Base-by-base conservation (phyloP, 1,284 basidiomycete species). In the Amylostereum chailletii region DNA sequence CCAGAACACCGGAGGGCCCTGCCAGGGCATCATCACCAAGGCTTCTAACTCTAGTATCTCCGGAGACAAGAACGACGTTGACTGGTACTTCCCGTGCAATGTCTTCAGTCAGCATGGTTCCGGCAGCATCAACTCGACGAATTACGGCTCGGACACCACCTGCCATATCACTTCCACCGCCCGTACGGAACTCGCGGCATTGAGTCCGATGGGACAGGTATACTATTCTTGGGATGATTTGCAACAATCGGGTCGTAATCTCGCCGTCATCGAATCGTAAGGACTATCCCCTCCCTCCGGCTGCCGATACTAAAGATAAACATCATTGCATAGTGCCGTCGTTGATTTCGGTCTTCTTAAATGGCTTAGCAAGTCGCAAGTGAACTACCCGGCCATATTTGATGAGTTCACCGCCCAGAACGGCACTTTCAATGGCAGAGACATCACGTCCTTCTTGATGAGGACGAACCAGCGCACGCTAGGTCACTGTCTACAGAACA, bases 61-160 rank as follows among this genome's bases (percentile, higher is more conserved):
- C 5, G 74, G 79, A 39, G 72, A 61, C 11, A 76, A 77, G 38
- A 72, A 73, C 33, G 61, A 68, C 46, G 63, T 83, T 51, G 77
- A 88, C 58, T 96, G 91, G 89, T 97, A 97, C 68, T 97, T 98
- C 68, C 92, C 94, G 2, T 99, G 96, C 76, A 95, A 95, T 61
- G 67, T 94, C 43, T 86, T 78, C 68, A 77, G 81, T 56, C 92
- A 93, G 63, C 77, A 77, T 54, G 87, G 85, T 38, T 82, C 74
- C 2, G 71, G 68, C 1, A 63, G 73, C 2, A 69, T 76, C 56
- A 94, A 96, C 65, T 55, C 74, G 39, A 86, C 87, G 0, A 76
- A 73, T 34, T 91, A 92, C 60, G 79, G 79, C 33, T 59, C 65
- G 8, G 62, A 66, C 26, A 83, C 76, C 8, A 83, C 79, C 50